Evolutionary conservation across 139 green algal genomes (phyloP), one percentile per base, ranked within the genome.

Genomic region (Auxenochlorella pyrenoidosa): DNA sequence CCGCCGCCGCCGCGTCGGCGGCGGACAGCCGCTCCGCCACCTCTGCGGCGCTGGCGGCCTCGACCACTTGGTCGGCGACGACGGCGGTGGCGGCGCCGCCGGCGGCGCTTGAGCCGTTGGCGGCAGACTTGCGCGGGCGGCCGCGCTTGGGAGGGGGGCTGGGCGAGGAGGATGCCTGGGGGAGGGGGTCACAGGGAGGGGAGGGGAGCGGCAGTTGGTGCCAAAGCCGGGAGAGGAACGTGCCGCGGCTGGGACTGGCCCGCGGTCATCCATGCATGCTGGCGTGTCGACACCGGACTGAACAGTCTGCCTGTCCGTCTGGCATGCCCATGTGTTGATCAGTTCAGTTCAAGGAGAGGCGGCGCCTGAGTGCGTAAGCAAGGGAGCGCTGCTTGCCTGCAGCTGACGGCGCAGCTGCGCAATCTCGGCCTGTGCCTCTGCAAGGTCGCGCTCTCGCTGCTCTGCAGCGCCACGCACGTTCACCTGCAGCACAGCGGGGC

Each of bases 1-100:
- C 83, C 41, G 84, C 79, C 0, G 54, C 51, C 0, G 81, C 81
- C 19, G 79, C 66, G 15, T 79, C 58, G 43, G 87, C 87, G 3
- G 79, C 54, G 12, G 30, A 41, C 28, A 82, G 43, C 12, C 75
- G 75, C 43, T 82, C 43, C 2, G 41, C 75, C 10, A 82, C 75
- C 75, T 38, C n/a, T 1, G 32, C 66, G 0, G n/a, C 13, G 2
- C 30, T 34, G 66, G 30, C 66, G 1, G 66, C 66, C 66, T 73
- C 66, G 19, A 73, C 66, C 3, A 73, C 10, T 8, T 34, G 30
- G 66, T 73, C 66, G 30, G 66, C 66, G 16, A 15, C 34, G 5
- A 47, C 72, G 21, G 72, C 38, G 38, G 40, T 28, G 38, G 72
- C 24, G 34, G 28, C 38, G 3, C 26, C 72, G 22, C 34, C 58